Percentiles rank a stretch among this genome's conserved stretches.
phyloP scores from a whole-genome alignment of 2,329 filamentous ascomycete species.

The Tolypocladium inflatum region DNA sequence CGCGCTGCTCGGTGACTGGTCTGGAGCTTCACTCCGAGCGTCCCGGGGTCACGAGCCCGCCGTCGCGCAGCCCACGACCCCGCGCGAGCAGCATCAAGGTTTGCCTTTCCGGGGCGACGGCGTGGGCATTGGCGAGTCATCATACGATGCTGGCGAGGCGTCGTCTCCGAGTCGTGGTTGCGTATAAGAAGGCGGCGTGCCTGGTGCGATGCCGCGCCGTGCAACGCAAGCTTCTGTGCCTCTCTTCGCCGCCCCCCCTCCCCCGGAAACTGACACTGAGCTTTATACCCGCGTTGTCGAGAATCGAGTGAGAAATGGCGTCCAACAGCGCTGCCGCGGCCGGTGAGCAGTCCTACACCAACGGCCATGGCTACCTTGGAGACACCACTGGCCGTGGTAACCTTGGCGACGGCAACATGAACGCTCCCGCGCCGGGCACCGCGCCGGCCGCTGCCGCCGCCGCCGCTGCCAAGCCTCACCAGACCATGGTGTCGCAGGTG shows the following conservation, averaged over 20 bases:
- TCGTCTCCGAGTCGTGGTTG: background rate
- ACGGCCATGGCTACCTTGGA: slow-evolving; percentile 1
- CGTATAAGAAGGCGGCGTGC: background rate
- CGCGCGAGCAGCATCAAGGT: background rate
- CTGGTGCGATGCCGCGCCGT: background rate
- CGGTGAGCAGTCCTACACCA: slow-evolving; percentile 2
- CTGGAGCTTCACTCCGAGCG: background rate
- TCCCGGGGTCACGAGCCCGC: background rate
- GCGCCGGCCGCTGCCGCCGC: background rate
- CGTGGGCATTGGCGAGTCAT: background rate
- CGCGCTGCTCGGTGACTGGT: background rate
- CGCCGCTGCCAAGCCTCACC: slow-evolving; percentile 15
- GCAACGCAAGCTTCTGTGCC: background rate
- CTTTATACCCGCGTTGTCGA: background rate
- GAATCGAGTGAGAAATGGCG: slow-evolving; percentile 3
- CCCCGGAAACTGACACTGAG: background rate
- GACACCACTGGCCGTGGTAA: background rate
- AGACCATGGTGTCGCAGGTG: slow-evolving; percentile 25
- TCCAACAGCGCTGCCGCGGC: slow-evolving; percentile 1
- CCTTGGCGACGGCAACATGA: background rate
- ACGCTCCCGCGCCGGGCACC: background rate
- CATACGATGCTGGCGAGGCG: background rate
- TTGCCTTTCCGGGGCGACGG: background rate
- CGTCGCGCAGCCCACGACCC: background rate
- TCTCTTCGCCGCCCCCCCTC: background rate